phyloP scores from a whole-genome alignment of 2,329 filamentous ascomycete species.

The Ophiostoma pallidulum region DNA sequence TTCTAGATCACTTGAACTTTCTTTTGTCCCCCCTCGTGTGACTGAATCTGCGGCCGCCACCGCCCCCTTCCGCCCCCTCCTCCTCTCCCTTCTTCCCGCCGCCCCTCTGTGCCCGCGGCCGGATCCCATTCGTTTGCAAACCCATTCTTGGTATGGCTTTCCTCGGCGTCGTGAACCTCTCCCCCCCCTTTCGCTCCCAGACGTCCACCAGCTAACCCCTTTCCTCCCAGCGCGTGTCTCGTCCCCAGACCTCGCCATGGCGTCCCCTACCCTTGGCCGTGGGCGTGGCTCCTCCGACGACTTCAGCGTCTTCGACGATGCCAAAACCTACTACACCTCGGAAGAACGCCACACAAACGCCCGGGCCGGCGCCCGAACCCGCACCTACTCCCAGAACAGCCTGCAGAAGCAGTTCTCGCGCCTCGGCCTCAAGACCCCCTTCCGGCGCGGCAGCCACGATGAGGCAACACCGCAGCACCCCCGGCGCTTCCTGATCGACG shows the following conservation, averaged over 20 bases:
- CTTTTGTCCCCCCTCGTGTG: constrained; percentile 1
- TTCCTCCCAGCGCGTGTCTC: no score
- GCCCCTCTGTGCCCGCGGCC: background rate
- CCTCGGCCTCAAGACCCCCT: constrained; percentile 42
- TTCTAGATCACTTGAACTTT: background rate
- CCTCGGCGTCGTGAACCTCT: background rate
- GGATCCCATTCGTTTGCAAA: constrained; percentile 3
- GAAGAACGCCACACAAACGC: constrained; percentile 42
- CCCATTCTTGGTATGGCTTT: background rate
- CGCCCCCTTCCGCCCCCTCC: no score
- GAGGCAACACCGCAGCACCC: constrained; percentile 54
- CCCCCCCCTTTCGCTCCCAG: background rate
- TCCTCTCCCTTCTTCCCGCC: no score
- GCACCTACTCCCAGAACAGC: constrained; percentile 51
- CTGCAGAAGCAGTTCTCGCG: constrained; percentile 44
- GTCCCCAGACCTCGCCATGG: background rate
- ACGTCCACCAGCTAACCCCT: no score
- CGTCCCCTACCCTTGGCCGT: constrained; percentile 2
- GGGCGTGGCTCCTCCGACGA: constrained; percentile 35
- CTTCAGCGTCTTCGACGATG: constrained; percentile 43
- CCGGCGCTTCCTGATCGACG: constrained; percentile 77
- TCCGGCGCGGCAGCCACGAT: constrained; percentile 57
- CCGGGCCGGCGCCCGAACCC: constrained; percentile 39
- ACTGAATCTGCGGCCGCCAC: background rate
- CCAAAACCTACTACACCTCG: constrained; percentile 49